Evolutionary conservation across 2,329 filamentous ascomycete genomes (phyloP).

Genomic region (Xylariaceae sp.): DNA sequence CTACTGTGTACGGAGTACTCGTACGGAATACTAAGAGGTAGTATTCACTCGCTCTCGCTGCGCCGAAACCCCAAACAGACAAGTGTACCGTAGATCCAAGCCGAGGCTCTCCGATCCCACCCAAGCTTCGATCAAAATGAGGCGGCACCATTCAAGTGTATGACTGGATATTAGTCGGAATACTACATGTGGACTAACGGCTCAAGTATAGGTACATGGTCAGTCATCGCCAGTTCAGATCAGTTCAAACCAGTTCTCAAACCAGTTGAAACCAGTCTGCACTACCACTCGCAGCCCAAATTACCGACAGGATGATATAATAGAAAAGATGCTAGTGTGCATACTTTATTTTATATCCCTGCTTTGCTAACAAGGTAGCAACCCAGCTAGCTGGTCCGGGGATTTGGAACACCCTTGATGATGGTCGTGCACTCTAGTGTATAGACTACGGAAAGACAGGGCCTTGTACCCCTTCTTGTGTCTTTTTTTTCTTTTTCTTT

Average conservation of each 20-base stretch:
- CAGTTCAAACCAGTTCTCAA: background rate
- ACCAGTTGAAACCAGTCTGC: background rate
- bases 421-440: constrained; percentile 1
- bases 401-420: constrained; percentile 6
- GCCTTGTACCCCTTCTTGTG: constrained; percentile 10
- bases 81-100: background rate
- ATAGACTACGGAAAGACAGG: constrained; percentile 7
- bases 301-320: background rate
- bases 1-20: no score
- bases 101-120: constrained; percentile 5
- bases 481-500: constrained; percentile 9
- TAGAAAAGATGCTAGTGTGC: background rate
- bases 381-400: constrained; percentile 5
- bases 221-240: no score
- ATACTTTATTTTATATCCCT: background rate
- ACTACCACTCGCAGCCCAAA: background rate
- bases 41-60: background rate
- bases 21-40: no score
- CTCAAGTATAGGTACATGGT: background rate
- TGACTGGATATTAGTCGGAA: background rate
- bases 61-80: background rate
- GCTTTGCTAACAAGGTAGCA: background rate
- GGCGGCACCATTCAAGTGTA: background rate
- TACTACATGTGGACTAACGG: background rate
- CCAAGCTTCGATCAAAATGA: constrained; percentile 7